A percentile compares a stretch with the other conserved stretches of the same genome.
Conservation (phyloP, 2,329 filamentous ascomycete genomes). For the Arachnomyces sp. region DNA sequence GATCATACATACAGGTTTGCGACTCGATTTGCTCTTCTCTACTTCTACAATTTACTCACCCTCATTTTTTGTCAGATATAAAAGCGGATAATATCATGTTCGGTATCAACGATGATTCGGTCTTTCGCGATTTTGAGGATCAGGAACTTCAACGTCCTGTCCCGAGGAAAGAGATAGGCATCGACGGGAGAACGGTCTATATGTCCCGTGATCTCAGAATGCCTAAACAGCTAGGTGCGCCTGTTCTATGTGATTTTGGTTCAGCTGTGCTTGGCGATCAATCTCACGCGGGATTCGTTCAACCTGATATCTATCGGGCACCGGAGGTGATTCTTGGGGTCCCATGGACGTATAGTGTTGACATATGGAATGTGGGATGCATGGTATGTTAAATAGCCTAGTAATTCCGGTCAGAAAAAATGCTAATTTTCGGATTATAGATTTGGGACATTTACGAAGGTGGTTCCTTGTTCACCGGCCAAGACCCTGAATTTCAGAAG, state of each 20-base stretch:
- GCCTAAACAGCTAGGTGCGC: constrained; percentile 20
- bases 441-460: constrained; percentile 1
- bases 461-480: constrained; percentile 1
- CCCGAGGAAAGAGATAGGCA: constrained; percentile 36
- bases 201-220: constrained; percentile 31
- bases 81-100: constrained; percentile 35
- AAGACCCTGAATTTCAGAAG: neutral
- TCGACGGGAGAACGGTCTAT: constrained; percentile 35
- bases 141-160: constrained; percentile 32
- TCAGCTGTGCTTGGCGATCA: constrained; percentile 28
- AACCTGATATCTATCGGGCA: constrained; percentile 10
- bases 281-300: constrained; percentile 16
- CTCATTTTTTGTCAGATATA: constrained; percentile 24
- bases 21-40: neutral
- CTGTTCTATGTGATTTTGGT: constrained; percentile 39
- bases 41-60: constrained; percentile 1
- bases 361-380: constrained; percentile 33
- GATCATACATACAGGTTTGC: constrained; percentile 14
- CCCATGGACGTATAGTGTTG: constrained; percentile 33
- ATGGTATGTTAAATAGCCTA: neutral
- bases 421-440: too few relatives aligned
- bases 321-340: constrained; percentile 33
- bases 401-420: too few relatives aligned
- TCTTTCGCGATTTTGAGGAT: constrained; percentile 33
- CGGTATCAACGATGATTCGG: constrained; percentile 28